Base-by-base conservation (phyloP, 371 early-diverging fungal genomes). In the Mortierella sp. region DNA sequence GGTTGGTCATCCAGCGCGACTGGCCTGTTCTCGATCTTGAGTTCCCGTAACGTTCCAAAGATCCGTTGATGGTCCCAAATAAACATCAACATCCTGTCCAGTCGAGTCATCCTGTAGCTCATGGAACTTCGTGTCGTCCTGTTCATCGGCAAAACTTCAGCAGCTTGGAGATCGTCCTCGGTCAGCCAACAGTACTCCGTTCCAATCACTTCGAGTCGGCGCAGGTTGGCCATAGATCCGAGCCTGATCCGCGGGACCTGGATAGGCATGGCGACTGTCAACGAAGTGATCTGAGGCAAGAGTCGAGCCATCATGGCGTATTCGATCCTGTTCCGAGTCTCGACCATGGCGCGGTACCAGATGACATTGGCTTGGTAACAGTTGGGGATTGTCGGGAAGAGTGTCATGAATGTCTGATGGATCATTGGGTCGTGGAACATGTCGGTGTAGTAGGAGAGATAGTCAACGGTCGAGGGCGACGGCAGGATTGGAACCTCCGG, bases 351-450 rank as follows among this genome's bases (percentile, higher is more conserved):
- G 3, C 78, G 82, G 42, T 80, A 82, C 82, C 83, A 82, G 28
- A 86, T 65, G 52, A 80, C 80, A 44, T 86, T 75, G 21, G 80
- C 73, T n/a, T 78, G 70, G 70, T 86, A 86, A 52, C 87, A 82
- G 70, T 86, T 82, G 9, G 87, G 87, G 71, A 86, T 76, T 14
- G 80, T 68, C 14, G 87, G 87, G 52, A 86, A 86, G 52, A 86
- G 80, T 0, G 87, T 80, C 82, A 86, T 86, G 68, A 86, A 86
- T 4, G 83, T 78, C 71, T 80, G 73, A 57, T 86, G 83, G 73
- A 86, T 24, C 87, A 86, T 82, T 0, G 87, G 87, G 47, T 86
- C 87, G 63, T 82, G 87, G 70, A 77, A 77, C 87, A 86, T 82
- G 71, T 86, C 80, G 42, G 78, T 80, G 57, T 78, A 86, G 68